These are phyloP conservation scores for Sicyos baderoa DNA, from an alignment of 306 rosid genomes.

Conservation along the genomic window DNA sequence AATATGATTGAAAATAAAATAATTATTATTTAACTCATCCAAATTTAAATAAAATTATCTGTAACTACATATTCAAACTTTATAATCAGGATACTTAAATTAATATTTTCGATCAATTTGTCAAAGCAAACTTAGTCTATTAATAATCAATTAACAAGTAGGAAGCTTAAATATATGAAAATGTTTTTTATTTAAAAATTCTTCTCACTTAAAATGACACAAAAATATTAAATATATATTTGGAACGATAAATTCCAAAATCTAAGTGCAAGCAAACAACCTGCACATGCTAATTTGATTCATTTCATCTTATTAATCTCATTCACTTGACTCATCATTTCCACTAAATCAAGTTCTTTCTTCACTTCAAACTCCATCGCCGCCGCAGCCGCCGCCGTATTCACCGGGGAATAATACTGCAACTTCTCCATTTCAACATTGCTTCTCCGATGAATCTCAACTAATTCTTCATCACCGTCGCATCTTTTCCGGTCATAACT, in stretches of 20 bases:
- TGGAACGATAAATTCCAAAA: not conserved
- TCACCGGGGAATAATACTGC: not conserved
- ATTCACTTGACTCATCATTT: constrained; percentile 54
- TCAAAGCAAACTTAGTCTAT: too few relatives aligned
- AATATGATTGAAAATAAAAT: too few relatives aligned
- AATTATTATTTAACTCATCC: too few relatives aligned
- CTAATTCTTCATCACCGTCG: not conserved
- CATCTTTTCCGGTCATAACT: not conserved
- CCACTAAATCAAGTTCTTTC: constrained; percentile 78
- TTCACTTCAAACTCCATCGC: constrained; percentile 33
- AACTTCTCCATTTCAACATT: not conserved
- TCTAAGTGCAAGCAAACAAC: not conserved
- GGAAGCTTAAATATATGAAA: too few relatives aligned
- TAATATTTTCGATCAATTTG: too few relatives aligned
- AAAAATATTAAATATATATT: not conserved
- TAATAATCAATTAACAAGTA: too few relatives aligned
- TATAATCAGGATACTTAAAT: too few relatives aligned
- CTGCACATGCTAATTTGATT: not conserved
- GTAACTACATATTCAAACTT: too few relatives aligned
- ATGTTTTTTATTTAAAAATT: too few relatives aligned
- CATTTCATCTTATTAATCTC: not conserved
- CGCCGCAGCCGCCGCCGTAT: constrained; percentile 14
- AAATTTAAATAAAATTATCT: too few relatives aligned
- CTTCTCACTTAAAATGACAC: not conserved
- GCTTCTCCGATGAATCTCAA: constrained; percentile 4